phyloP scores from a whole-genome alignment of 257 asterid species.

The Leonotis leonurus region DNA sequence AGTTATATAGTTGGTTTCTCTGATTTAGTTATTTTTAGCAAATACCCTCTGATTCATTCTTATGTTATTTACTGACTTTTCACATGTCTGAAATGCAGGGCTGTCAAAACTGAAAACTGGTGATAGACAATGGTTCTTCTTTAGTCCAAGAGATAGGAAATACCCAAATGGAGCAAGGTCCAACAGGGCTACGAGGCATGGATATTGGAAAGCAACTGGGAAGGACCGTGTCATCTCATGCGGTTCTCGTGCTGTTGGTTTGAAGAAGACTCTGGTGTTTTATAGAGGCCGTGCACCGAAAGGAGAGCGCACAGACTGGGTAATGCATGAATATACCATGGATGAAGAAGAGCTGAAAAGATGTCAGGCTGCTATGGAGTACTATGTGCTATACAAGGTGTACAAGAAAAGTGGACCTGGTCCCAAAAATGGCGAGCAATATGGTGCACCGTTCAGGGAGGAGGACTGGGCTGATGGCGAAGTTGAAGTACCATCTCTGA shows the following conservation, averaged over 20 bases:
- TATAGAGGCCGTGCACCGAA: slow-evolving; percentile 84
- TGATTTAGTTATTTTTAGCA: not conserved
- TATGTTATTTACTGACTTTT: slow-evolving; percentile 8
- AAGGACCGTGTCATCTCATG: slow-evolving; percentile 65
- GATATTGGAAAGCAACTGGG: slow-evolving; percentile 97
- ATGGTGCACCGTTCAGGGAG: slow-evolving; percentile 87
- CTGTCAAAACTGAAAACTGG: slow-evolving; percentile 75
- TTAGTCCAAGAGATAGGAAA: slow-evolving; percentile 77
- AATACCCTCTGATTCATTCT: not conserved
- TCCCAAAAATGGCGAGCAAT: slow-evolving; percentile 97
- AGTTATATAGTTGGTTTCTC: not conserved
- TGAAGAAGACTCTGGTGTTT: slow-evolving; percentile 86
- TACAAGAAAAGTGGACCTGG: slow-evolving; percentile 96
- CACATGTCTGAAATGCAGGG: slow-evolving; percentile 40
- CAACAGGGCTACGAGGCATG: slow-evolving; percentile 67
- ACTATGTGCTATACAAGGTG: slow-evolving; percentile 77
- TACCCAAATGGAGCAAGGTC: slow-evolving; percentile 91
- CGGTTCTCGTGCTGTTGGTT: slow-evolving; percentile 64
- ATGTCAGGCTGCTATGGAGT: slow-evolving; percentile 44
- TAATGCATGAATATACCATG: slow-evolving; percentile 90
- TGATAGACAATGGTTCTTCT: slow-evolving; percentile 93
- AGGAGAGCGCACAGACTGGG: slow-evolving; percentile 95
- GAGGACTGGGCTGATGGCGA: slow-evolving; percentile 84
- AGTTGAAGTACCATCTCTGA: slow-evolving; percentile 15
- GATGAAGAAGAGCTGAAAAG: slow-evolving; percentile 75